Percentiles rank a stretch among this genome's conserved stretches.
These are phyloP conservation scores for Oxytropis ochrocephala DNA, from an alignment of 306 rosid species.

Conservation along the genomic window DNA sequence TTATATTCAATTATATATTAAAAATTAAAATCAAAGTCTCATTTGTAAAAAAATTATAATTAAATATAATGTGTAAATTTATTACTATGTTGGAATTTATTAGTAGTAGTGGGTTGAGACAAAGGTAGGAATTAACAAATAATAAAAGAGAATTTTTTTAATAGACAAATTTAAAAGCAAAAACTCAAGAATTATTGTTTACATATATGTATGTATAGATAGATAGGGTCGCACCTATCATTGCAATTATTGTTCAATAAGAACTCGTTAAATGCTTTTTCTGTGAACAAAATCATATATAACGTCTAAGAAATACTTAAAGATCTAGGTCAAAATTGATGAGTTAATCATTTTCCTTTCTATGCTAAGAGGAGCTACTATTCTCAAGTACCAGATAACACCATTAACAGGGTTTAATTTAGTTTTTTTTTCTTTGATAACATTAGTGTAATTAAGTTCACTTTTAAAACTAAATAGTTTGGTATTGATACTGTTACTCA, in stretches of 20 bases:
- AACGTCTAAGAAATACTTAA: constrained; percentile 38
- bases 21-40: too few species aligned
- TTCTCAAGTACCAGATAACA: constrained; percentile 25
- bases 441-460: not conserved
- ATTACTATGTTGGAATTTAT: too few species aligned
- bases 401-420: constrained; percentile 7
- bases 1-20: too few species aligned
- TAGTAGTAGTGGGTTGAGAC: too few species aligned
- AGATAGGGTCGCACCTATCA: too few species aligned
- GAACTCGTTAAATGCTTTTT: not conserved
- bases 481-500: not conserved
- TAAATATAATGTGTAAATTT: too few species aligned
- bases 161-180: too few species aligned
- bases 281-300: not conserved
- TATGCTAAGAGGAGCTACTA: constrained; percentile 17
- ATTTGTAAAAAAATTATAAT: too few species aligned
- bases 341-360: constrained; percentile 17
- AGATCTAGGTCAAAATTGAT: not conserved
- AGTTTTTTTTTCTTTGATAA: not conserved
- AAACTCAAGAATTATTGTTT: too few species aligned
- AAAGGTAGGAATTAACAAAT: too few species aligned
- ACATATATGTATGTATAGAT: too few species aligned
- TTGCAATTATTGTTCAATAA: constrained; percentile 5
- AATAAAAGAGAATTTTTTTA: too few species aligned
- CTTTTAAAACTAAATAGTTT: not conserved